Evolutionary conservation across 2,329 filamentous ascomycete genomes (phyloP).

Genomic region (Phialophora tarda): DNA sequence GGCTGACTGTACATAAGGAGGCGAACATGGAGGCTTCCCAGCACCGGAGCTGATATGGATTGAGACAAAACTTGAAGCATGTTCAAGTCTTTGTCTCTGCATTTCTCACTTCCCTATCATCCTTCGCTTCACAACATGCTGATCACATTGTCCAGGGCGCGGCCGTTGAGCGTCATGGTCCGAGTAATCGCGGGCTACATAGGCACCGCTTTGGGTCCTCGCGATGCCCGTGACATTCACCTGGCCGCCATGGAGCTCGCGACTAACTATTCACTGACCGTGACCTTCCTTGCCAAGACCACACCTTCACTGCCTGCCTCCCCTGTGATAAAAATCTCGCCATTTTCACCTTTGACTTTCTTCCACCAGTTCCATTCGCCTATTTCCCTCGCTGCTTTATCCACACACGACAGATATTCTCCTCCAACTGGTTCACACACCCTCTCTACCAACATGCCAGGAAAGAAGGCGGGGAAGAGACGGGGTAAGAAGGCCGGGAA

Average conservation of each 20-base stretch:
- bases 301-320: not conserved
- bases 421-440: not conserved
- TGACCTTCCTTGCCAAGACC: not conserved
- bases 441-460: not conserved
- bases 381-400: not conserved
- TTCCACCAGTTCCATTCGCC: not conserved
- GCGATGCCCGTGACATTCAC: not conserved
- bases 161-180: not conserved
- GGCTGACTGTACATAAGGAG: constrained; percentile 30
- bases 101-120: not conserved
- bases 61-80: not conserved
- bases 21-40: not conserved
- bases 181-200: not conserved
- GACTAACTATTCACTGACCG: not conserved
- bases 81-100: not conserved
- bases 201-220: not conserved
- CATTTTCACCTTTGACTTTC: not conserved
- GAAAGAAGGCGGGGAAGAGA: constrained; percentile 3
- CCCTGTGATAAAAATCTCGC: not conserved
- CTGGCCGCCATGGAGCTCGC: not conserved
- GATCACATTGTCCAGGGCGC: not conserved
- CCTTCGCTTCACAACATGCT: not conserved
- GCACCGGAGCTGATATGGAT: not conserved
- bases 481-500: constrained; percentile 18
- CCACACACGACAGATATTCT: not conserved